Evolutionary conservation across 176 grass and related monocot genomes (phyloP), one percentile per base, ranked within the genome.

Genomic region (Carex pumila): DNA sequence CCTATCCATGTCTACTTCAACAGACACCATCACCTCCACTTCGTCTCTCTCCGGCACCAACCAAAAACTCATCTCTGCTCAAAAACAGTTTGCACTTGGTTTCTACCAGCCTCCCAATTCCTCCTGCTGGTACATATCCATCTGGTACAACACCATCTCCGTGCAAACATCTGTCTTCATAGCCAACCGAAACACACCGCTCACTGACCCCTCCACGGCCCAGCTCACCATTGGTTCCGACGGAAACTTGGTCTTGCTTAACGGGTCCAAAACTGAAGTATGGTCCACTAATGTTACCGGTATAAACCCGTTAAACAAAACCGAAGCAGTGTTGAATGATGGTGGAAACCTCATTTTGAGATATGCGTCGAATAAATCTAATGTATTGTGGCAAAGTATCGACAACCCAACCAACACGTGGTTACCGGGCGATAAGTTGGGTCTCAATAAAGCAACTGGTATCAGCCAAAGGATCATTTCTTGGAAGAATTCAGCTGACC

Each of bases 191-290:
- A 43, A 81, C 12, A 19, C 7, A 31, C 89, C 95, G 14, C 81
- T 91, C 71, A 69, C 88, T 0, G 88, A 98, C 74, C 86, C 87
- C 0, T 59, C 82, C 66, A 78, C 84, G 0, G 75, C 91, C 21
- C 52, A 85, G 84, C 63, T 98, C 2, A 79, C 36, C 45, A 94
- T 98, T 69, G 62, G 80, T n/a, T 9, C 70, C 0, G 86, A 92
- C 1, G 95, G 95, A 17, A 94, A 98, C 79, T 88, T 98, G 18
- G 89, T 94, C 8, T 91, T 98, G 68, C 69, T 94, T 86, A 79
- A 94, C 36, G 82, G 83, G 67, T 90, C 88, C 60, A 86, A 90
- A 89, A 88, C 83, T 49, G 0, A 43, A 70, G 8, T 68, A 22
- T 98, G 95, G 95, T 94, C 92, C 2, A 91, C 92, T 14, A 87